Conservation (phyloP, 2,329 filamentous ascomycete species). For the Pyrenochaeta sp. region DNA sequence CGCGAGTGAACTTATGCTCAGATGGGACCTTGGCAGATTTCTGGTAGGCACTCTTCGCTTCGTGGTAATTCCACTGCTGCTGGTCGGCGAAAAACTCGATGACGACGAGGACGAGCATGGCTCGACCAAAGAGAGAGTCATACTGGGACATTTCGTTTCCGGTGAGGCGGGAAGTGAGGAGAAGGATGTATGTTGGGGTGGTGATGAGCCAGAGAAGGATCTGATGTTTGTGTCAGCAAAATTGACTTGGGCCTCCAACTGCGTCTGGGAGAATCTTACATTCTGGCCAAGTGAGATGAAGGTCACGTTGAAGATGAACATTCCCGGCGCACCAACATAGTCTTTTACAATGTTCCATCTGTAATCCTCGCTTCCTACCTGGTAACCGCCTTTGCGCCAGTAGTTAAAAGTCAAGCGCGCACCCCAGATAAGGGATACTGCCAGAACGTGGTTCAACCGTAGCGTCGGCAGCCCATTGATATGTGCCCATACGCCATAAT, state of each 20-base stretch:
- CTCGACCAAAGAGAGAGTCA: conserved; percentile 66
- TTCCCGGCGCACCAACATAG: conserved; percentile 68
- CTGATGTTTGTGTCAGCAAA: conserved; percentile 42
- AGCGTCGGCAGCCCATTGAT: conserved; percentile 74
- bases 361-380: conserved; percentile 91
- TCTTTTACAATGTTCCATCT: conserved; percentile 82
- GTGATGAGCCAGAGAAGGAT: conserved; percentile 81
- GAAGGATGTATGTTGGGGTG: conserved; percentile 82
- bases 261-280: conserved; percentile 43
- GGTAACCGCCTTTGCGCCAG: conserved; percentile 93
- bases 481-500: conserved; percentile 85
- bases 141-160: conserved; percentile 57
- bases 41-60: conserved; percentile 79
- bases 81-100: conserved; percentile 84
- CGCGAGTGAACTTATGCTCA: conserved; percentile 68
- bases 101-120: conserved; percentile 66
- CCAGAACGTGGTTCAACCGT: conserved; percentile 75
- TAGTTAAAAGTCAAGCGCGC: conserved; percentile 96
- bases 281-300: conserved; percentile 87
- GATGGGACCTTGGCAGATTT: conserved; percentile 74
- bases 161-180: conserved; percentile 74
- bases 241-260: neutral
- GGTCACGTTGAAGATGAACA: conserved; percentile 85
- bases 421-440: conserved; percentile 80
- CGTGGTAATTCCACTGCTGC: conserved; percentile 91